phyloP scores from a whole-genome alignment of 1,284 basidiomycete species.

The Agroathelia rolfsii region DNA sequence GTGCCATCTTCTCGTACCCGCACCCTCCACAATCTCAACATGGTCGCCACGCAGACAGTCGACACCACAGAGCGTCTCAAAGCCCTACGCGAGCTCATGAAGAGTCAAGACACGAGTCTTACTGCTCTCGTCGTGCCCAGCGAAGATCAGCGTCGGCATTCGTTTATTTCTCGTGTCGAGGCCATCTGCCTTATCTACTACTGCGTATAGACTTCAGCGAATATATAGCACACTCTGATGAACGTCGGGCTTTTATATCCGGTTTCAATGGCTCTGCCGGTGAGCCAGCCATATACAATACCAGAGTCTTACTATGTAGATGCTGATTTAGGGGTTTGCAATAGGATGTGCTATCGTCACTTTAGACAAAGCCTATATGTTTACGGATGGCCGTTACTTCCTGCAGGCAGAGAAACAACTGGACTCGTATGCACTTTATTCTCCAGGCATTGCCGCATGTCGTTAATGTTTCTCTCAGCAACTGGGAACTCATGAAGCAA shows the following conservation, averaged over 20 bases:
- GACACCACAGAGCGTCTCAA: constrained; percentile 53
- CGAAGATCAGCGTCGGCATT: constrained; percentile 75
- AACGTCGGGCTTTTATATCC: constrained; percentile 80
- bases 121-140: constrained; percentile 74
- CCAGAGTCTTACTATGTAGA: not conserved
- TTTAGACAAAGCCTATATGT: constrained; percentile 60
- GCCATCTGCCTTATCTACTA: constrained; percentile 1
- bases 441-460: not conserved
- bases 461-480: constrained; percentile 29
- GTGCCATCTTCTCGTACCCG: no score
- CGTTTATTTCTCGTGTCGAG: not conserved
- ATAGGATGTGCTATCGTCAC: constrained; percentile 78
- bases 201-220: constrained; percentile 73
- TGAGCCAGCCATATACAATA: constrained; percentile 18
- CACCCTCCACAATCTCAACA: no score
- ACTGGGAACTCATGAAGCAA: constrained; percentile 92
- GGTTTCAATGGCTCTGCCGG: constrained; percentile 93
- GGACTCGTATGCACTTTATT: constrained; percentile 45
- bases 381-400: constrained; percentile 93
- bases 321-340: constrained; percentile 2
- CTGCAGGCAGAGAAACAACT: constrained; percentile 88
- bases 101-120: constrained; percentile 41
- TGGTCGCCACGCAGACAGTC: constrained; percentile 40
- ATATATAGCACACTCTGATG: constrained; percentile 79
- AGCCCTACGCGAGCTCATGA: constrained; percentile 60